Conservation (phyloP, 768 basidiomycete species). For the Psilocybe azurescens region DNA sequence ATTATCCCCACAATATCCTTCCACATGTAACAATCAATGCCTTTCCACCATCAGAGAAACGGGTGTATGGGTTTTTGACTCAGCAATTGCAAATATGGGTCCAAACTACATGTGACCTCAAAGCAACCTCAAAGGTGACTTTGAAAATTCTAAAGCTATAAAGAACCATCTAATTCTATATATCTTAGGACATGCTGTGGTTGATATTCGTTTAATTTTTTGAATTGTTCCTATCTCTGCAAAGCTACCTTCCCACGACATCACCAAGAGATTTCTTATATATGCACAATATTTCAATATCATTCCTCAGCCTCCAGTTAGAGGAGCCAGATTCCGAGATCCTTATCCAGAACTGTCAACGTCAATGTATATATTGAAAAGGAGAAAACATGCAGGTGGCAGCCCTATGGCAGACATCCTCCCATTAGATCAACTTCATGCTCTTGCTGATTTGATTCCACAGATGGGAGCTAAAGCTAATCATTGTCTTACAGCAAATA, state of each 20-base stretch:
- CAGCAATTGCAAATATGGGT: constrained; percentile 25
- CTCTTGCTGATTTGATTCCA: constrained; percentile 31
- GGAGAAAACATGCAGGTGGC: constrained; percentile 16
- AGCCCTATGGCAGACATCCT: constrained; percentile 32
- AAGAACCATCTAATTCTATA: background rate
- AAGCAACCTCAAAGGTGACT: constrained; percentile 25
- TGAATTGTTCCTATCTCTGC: constrained; percentile 1
- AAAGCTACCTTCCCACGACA: background rate
- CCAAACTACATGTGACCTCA: constrained; percentile 17
- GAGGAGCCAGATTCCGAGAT: constrained; percentile 10
- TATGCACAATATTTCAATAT: background rate
- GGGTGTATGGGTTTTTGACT: constrained; percentile 27
- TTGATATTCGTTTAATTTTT: constrained; percentile 17
- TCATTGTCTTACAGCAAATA: constrained; percentile 23
- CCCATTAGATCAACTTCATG: constrained; percentile 25
- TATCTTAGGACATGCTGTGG: constrained; percentile 22
- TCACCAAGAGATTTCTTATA: background rate
- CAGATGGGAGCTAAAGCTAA: constrained; percentile 31
- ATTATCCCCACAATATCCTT: constrained; percentile 22
- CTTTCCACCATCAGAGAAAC: constrained; percentile 20
- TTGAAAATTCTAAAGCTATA: background rate
- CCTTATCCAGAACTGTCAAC: constrained; percentile 24
- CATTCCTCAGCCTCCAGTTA: background rate
- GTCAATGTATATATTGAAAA: constrained; percentile 29
- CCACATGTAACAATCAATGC: constrained; percentile 28